These are phyloP conservation scores for Wallacemonas sp. DNA, from an alignment of 208 protist genomes.

Conservation along the genomic window DNA sequence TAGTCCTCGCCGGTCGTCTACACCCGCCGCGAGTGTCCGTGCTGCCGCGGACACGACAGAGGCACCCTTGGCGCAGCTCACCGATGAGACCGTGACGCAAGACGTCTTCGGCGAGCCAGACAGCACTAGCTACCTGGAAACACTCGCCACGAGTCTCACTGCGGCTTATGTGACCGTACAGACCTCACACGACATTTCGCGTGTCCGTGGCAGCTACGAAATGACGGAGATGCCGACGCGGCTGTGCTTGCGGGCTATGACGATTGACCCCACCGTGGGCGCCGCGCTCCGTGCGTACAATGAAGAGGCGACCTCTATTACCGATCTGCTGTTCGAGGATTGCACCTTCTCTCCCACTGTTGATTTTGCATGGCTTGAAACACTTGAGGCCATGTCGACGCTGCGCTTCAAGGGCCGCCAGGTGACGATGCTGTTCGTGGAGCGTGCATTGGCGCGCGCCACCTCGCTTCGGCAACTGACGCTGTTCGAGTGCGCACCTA, in stretches of 20 bases:
- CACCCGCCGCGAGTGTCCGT: no score
- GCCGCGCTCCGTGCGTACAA: conserved; percentile 29
- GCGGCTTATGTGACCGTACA: conserved; percentile 24
- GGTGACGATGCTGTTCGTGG: conserved; percentile 18
- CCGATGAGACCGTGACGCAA: neutral
- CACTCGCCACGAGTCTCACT: conserved; percentile 24
- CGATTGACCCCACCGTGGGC: conserved; percentile 24
- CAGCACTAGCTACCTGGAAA: conserved; percentile 25
- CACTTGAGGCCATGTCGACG: conserved; percentile 15
- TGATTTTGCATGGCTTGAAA: conserved; percentile 25
- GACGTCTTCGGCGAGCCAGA: conserved; percentile 11
- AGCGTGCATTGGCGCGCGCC: conserved; percentile 16
- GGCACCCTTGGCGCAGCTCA: neutral
- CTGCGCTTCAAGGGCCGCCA: conserved; percentile 28
- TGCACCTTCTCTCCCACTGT: conserved; percentile 27
- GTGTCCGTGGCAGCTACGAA: conserved; percentile 20
- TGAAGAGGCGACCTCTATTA: conserved; percentile 15
- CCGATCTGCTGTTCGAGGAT: conserved; percentile 37
- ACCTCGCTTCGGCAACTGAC: conserved; percentile 23
- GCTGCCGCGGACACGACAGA: neutral
- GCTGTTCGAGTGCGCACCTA: conserved; percentile 23
- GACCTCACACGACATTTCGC: conserved; percentile 31
- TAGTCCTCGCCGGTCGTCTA: no score
- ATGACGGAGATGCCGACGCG: conserved; percentile 11
- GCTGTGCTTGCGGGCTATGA: conserved; percentile 32